These are phyloP conservation scores for Agastache rugosa DNA, from an alignment of 257 asterid species.

Conservation along the genomic window DNA sequence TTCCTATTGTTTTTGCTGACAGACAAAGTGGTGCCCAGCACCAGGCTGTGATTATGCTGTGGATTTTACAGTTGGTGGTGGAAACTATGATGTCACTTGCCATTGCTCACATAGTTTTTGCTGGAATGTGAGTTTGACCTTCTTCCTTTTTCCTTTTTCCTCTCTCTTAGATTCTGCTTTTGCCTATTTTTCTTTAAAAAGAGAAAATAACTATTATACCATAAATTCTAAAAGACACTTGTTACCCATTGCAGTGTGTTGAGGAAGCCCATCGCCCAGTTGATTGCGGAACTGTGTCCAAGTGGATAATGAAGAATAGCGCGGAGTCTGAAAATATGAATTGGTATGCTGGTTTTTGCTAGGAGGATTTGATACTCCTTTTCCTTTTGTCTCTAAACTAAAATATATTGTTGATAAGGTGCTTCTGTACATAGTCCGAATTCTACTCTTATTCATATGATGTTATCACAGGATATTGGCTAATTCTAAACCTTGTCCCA, in stretches of 20 bases:
- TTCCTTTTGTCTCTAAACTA: constrained; percentile 19
- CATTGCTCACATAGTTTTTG: constrained; percentile 83
- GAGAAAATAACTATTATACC: neutral
- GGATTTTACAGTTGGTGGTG: constrained; percentile 83
- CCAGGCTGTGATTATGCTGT: constrained; percentile 96
- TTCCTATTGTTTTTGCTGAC: constrained; percentile 34
- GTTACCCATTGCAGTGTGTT: constrained; percentile 47
- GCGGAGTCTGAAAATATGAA: constrained; percentile 69
- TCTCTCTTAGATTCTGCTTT: constrained; percentile 12
- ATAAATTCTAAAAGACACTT: constrained; percentile 10
- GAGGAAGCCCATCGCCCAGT: constrained; percentile 71
- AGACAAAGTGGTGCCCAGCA: constrained; percentile 98
- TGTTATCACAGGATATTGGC: constrained; percentile 85
- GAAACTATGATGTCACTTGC: constrained; percentile 85
- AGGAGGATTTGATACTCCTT: neutral
- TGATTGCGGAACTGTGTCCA: constrained; percentile 58
- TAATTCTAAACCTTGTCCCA: constrained; percentile 98
- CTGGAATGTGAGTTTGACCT: constrained; percentile 76
- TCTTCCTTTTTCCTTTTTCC: constrained; percentile 4
- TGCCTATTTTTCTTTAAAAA: neutral
- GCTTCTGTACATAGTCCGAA: constrained; percentile 7
- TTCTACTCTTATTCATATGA: constrained; percentile 31
- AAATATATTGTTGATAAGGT: constrained; percentile 22
- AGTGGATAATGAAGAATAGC: constrained; percentile 63
- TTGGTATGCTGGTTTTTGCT: constrained; percentile 41